Percentiles rank a stretch among this genome's conserved stretches.
These are phyloP conservation scores for Alternaria solani DNA, from an alignment of 2,329 filamentous ascomycete species.

Conservation along the genomic window DNA sequence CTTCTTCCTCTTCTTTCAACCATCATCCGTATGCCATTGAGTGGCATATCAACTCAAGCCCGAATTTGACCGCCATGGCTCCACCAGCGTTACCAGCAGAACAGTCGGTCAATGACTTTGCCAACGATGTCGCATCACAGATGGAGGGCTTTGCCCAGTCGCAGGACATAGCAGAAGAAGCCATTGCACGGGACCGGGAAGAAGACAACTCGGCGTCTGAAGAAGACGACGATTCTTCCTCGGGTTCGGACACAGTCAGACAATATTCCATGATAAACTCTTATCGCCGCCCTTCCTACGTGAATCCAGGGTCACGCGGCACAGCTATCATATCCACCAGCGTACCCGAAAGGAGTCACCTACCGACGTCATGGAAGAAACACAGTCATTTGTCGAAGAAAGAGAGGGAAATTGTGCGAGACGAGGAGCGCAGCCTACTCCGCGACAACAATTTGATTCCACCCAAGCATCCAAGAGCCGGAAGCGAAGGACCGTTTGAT, in stretches of 20 bases:
- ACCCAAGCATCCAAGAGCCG: constrained; percentile 57
- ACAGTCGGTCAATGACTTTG: constrained; percentile 26
- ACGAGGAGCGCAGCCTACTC: constrained; percentile 66
- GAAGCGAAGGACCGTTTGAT: constrained; percentile 39
- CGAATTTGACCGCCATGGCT: constrained; percentile 22
- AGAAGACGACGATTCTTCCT: constrained; percentile 60
- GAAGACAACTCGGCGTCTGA: constrained; percentile 63
- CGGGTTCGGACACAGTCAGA: constrained; percentile 56
- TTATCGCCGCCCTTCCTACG: constrained; percentile 80
- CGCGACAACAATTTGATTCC: constrained; percentile 67
- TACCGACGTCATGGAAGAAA: constrained; percentile 35
- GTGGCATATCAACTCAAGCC: neutral
- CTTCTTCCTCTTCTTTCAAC: neutral
- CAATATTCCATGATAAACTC: constrained; percentile 64
- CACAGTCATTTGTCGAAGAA: constrained; percentile 58
- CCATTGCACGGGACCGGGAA: constrained; percentile 50
- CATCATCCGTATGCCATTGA: neutral
- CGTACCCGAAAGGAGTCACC: constrained; percentile 49
- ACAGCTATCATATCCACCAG: constrained; percentile 71
- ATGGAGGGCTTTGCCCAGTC: constrained; percentile 42
- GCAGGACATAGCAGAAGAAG: constrained; percentile 47
- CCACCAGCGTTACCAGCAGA: constrained; percentile 19
- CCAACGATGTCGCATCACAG: constrained; percentile 39
- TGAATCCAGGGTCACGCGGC: constrained; percentile 75
- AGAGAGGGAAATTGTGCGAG: constrained; percentile 62